Evolutionary conservation across 441 rosid genomes (phyloP).

Genomic region (Bruguiera hainesii): DNA sequence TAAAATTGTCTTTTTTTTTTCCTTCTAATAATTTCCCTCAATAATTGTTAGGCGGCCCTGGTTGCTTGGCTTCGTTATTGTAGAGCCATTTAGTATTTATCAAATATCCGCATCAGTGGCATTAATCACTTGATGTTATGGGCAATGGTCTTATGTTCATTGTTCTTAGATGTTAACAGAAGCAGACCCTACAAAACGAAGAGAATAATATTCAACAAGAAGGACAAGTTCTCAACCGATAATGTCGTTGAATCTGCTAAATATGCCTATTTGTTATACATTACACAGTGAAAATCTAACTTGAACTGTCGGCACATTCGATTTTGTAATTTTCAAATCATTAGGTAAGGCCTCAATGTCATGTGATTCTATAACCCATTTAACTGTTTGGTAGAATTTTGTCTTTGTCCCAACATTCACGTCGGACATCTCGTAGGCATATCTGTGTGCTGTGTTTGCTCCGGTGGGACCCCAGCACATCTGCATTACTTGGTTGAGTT

Average conservation of each 20-base stretch:
- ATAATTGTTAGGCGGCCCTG: constrained; percentile 10
- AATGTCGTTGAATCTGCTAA: no score
- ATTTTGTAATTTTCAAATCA: neutral
- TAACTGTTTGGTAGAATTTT: neutral
- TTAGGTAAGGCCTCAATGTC: neutral
- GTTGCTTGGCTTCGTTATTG: neutral
- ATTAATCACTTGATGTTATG: no score
- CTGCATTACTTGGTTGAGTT: neutral
- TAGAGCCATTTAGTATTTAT: neutral
- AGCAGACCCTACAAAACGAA: no score
- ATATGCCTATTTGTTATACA: no score
- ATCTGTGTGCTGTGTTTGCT: constrained; percentile 4
- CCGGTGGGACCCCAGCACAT: constrained; percentile 4
- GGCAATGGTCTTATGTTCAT: no score
- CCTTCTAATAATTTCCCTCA: neutral
- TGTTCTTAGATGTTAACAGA: no score
- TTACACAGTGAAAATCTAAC: neutral
- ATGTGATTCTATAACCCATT: neutral
- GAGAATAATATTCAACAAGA: no score
- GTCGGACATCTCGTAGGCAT: neutral
- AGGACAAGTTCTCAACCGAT: no score
- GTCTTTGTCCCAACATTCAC: neutral
- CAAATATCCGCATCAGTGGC: no score
- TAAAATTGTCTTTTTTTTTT: neutral
- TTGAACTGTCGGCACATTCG: constrained; percentile 5